Conservation (phyloP, 768 basidiomycete genomes). For the Stropharia rugosoannulata region DNA sequence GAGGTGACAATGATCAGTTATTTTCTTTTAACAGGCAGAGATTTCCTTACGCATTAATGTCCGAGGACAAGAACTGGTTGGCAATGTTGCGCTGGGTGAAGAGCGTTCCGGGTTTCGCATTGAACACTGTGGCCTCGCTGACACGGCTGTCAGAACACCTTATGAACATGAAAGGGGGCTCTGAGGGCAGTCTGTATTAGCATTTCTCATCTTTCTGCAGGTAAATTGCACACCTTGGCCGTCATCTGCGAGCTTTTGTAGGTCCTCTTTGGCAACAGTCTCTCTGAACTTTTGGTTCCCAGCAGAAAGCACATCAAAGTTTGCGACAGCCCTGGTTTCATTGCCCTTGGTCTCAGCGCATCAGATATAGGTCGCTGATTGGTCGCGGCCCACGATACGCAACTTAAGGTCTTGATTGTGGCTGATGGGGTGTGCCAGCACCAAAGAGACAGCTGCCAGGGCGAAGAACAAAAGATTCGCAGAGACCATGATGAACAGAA, state of each 20-base stretch:
- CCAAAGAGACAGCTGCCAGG: conserved; percentile 14
- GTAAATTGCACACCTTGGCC: conserved; percentile 28
- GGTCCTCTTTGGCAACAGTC: conserved; percentile 19
- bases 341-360: conserved; percentile 3
- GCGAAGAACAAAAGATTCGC: conserved; percentile 11
- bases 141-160: conserved; percentile 40
- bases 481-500: conserved; percentile 13
- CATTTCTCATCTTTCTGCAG: background rate
- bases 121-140: conserved; percentile 36
- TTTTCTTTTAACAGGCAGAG: background rate
- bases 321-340: conserved; percentile 8
- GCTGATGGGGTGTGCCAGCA: conserved; percentile 19
- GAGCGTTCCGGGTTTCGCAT: conserved; percentile 35
- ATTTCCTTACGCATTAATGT: conserved; percentile 32
- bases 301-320: conserved; percentile 24
- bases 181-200: conserved; percentile 12
- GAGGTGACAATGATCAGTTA: background rate
- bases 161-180: conserved; percentile 34
- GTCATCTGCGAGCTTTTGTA: conserved; percentile 28
- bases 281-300: conserved; percentile 33
- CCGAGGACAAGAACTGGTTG: conserved; percentile 36
- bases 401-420: conserved; percentile 10
- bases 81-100: conserved; percentile 40
- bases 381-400: conserved; percentile 17
- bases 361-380: conserved; percentile 9